A percentile compares a stretch with the other conserved stretches of the same genome.
Evolutionary conservation across 2,329 filamentous ascomycete species (phyloP).

Genomic region (Calycina marina): DNA sequence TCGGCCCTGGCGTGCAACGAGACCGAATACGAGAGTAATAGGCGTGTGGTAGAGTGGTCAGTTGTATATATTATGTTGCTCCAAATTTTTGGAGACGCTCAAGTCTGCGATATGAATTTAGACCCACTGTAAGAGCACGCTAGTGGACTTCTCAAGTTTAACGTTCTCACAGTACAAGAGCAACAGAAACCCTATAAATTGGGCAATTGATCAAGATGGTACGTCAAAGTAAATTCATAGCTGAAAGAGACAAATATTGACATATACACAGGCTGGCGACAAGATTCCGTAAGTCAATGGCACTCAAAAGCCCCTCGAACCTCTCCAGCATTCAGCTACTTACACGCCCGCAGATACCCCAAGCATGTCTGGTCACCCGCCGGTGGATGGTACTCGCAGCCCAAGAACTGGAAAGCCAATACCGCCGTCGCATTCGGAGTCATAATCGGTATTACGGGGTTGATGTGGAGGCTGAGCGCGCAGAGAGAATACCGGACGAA

Average conservation of each 20-base stretch:
- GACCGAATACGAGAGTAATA: not conserved
- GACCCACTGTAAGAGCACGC: too few relatives aligned
- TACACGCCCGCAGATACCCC: slow-evolving; percentile 52
- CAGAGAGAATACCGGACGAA: slow-evolving; percentile 57
- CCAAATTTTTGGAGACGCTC: too few relatives aligned
- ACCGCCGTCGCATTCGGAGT: slow-evolving; percentile 61
- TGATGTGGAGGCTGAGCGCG: slow-evolving; percentile 59
- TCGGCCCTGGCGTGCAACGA: slow-evolving; percentile 3
- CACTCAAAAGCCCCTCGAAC: slow-evolving; percentile 4
- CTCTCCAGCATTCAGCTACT: slow-evolving; percentile 13
- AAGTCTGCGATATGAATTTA: too few relatives aligned
- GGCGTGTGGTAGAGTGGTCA: not conserved
- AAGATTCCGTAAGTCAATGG: slow-evolving; percentile 47
- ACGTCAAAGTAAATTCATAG: slow-evolving; percentile 17
- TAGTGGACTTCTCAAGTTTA: slow-evolving; percentile 8
- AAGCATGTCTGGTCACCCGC: slow-evolving; percentile 99
- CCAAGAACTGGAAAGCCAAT: slow-evolving; percentile 88
- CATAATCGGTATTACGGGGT: slow-evolving; percentile 51
- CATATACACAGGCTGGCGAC: slow-evolving; percentile 49
- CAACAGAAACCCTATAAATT: slow-evolving; percentile 6
- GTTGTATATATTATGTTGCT: too few relatives aligned
- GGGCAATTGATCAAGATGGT: slow-evolving; percentile 40
- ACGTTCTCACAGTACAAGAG: slow-evolving; percentile 9
- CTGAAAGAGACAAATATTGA: slow-evolving; percentile 25
- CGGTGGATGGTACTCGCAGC: slow-evolving; percentile 95